Percentiles rank a stretch among this genome's conserved stretches.
Conservation (phyloP, 2,329 filamentous ascomycete genomes). For the Penicillium verrucosum region DNA sequence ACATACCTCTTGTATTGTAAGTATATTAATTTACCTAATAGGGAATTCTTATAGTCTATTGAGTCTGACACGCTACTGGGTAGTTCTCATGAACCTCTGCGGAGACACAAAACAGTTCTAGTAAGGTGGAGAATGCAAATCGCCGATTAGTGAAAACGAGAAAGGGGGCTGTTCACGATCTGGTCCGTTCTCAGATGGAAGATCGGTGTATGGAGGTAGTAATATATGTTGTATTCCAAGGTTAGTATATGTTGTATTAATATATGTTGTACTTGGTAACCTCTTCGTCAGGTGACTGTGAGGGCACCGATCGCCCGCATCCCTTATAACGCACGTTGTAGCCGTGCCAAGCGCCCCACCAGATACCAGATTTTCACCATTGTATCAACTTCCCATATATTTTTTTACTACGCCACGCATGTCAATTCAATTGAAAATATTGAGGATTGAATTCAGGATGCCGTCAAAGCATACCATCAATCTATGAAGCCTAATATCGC, state of each 20-base stretch:
- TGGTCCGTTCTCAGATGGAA: conserved; percentile 25
- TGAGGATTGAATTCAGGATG: too few species aligned
- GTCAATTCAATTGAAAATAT: too few species aligned
- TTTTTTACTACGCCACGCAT: too few species aligned
- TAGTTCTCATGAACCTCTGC: conserved; percentile 10
- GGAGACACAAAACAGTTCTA: neutral
- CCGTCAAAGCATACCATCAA: too few species aligned
- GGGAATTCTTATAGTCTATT: neutral
- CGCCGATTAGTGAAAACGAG: conserved; percentile 22
- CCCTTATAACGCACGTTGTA: neutral
- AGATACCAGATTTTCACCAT: too few species aligned
- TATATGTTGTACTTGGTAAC: neutral
- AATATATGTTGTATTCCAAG: neutral
- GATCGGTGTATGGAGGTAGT: conserved; percentile 13
- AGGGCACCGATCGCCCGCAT: conserved; percentile 13
- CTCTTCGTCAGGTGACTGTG: conserved; percentile 22
- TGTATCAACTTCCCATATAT: too few species aligned
- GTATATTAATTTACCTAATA: neutral
- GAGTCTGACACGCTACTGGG: neutral
- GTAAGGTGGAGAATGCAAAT: conserved; percentile 22
- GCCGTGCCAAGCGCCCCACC: too few species aligned
- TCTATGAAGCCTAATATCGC: too few species aligned
- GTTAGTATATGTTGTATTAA: neutral
- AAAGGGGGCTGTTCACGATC: conserved; percentile 19
- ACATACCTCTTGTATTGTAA: neutral